These are phyloP conservation scores for Gossypium herbaceum DNA, from an alignment of 345 rosid species.

Conservation along the genomic window DNA sequence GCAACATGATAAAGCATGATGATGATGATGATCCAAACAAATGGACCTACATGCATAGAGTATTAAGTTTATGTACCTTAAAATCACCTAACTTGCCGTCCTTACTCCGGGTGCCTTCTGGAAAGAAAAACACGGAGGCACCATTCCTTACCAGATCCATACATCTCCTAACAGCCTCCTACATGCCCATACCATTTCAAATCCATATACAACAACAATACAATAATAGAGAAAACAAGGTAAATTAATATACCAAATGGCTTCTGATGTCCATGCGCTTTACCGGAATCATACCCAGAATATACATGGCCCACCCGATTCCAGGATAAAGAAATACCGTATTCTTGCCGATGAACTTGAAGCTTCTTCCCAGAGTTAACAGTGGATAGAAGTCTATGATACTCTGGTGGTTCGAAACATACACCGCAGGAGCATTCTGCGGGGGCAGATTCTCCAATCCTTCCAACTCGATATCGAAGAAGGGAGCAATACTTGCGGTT, in stretches of 20 bases:
- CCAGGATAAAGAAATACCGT: conserved; percentile 68
- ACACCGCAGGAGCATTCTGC: conserved; percentile 70
- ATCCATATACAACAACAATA: not conserved
- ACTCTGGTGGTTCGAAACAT: conserved; percentile 93
- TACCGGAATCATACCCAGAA: conserved; percentile 82
- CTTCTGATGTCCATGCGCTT: conserved; percentile 91
- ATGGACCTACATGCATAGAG: too few relatives aligned
- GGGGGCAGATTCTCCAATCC: conserved; percentile 85
- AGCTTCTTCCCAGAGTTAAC: conserved; percentile 74
- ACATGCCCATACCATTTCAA: conserved; percentile 13
- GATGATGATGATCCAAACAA: too few relatives aligned
- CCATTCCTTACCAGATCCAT: conserved; percentile 76
- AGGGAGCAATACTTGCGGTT: conserved; percentile 42
- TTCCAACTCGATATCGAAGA: conserved; percentile 51
- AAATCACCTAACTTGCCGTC: conserved; percentile 77
- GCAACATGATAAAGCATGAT: too few relatives aligned
- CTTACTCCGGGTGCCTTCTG: conserved; percentile 89
- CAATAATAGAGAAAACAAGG: not conserved
- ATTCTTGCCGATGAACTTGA: conserved; percentile 89
- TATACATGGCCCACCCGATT: conserved; percentile 91
- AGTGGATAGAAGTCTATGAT: conserved; percentile 86
- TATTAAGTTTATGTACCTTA: conserved; percentile 46
- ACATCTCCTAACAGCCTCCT: conserved; percentile 87
- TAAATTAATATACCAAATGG: conserved; percentile 53
- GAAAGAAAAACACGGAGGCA: conserved; percentile 79